phyloP scores from a whole-genome alignment of 2,329 filamentous ascomycete genomes.

The Diaporthe eres region DNA sequence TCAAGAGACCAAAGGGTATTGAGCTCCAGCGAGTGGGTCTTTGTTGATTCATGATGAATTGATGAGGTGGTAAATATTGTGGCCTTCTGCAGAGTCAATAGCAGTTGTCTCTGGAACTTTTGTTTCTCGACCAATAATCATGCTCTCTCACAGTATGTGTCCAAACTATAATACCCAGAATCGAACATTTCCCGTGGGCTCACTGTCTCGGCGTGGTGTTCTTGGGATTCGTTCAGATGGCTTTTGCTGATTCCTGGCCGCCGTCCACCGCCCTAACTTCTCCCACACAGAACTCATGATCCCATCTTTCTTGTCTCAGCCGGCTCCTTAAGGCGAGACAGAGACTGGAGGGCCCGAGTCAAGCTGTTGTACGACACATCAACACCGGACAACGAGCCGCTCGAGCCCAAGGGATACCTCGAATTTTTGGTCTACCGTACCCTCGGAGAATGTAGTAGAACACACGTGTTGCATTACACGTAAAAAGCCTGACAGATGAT shows the following conservation, averaged over 20 bases:
- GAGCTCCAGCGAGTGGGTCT: background rate
- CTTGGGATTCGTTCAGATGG: background rate
- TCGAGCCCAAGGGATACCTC: slow-evolving; percentile 39
- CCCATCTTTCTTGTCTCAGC: background rate
- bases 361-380: background rate
- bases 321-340: background rate
- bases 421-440: slow-evolving; percentile 40
- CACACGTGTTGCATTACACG: slow-evolving; percentile 43
- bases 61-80: background rate
- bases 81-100: background rate
- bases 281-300: background rate
- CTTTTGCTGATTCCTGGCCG: background rate
- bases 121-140: background rate
- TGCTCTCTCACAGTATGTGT: background rate
- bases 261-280: background rate
- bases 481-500: slow-evolving; percentile 42
- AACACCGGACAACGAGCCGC: slow-evolving; percentile 9
- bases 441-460: slow-evolving; percentile 41
- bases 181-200: background rate
- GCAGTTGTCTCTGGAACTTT: background rate
- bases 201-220: background rate
- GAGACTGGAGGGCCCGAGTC: background rate
- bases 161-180: background rate
- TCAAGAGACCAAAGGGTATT: background rate
- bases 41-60: background rate